phyloP scores from a whole-genome alignment of 2,329 filamentous ascomycete species.

The Sporothrix pseudoabietina region DNA sequence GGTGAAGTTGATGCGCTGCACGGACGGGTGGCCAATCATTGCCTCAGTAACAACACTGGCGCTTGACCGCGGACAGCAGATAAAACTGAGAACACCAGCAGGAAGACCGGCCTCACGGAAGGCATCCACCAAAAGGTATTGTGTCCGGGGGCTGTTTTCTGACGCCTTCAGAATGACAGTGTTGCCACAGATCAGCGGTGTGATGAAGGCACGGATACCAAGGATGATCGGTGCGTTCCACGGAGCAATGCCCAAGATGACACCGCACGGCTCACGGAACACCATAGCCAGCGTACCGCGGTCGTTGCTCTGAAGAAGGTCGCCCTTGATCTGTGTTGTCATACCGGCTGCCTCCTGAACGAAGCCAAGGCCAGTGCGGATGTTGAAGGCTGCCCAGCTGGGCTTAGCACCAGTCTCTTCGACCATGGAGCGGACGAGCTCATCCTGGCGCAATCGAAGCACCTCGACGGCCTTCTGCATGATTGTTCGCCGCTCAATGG shows the following conservation, averaged over 20 bases:
- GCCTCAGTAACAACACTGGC: neutral
- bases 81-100: neutral
- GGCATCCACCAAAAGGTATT: neutral
- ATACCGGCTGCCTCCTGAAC: neutral
- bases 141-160: neutral
- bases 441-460: neutral
- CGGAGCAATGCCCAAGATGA: neutral
- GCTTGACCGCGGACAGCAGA: neutral
- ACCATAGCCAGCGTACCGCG: neutral
- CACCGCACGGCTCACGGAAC: neutral
- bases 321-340: neutral
- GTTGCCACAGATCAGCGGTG: neutral
- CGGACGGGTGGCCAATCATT: neutral
- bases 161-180: constrained; percentile 1
- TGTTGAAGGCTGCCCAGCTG: constrained; percentile 4
- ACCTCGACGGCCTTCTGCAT: neutral
- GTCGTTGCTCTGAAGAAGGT: neutral
- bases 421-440: neutral
- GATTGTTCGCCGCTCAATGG: neutral
- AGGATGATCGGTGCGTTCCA: constrained; percentile 4
- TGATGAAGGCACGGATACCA: constrained; percentile 1
- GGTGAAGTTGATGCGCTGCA: neutral
- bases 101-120: neutral
- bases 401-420: neutral
- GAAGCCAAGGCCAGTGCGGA: neutral